Evolutionary conservation across 169 alveolate genomes (phyloP), one percentile per base, ranked within the genome.

Genomic region (Theileria annulata): DNA sequence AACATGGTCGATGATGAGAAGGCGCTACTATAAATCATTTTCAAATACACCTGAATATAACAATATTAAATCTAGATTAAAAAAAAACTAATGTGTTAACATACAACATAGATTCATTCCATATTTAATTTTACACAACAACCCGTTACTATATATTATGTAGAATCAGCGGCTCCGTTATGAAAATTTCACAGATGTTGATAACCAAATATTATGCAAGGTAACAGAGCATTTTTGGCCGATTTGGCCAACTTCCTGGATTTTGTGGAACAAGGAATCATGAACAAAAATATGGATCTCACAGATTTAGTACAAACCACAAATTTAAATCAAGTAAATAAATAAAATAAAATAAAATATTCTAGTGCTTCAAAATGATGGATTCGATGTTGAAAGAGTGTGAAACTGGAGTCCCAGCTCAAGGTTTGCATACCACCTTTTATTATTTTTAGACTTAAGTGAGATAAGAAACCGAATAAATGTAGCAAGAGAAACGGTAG

Each of bases 401-500:
- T 74, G 85, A 70, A 21, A 31, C 71, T 21, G 75, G 70, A 10
- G 74, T 74, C 6, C 54, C 76, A 21, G 64, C 66, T 13, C 84
- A 82, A 42, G 88, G 88, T 82, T 9, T 8, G 21, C n/a, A 1
- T 60, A 19, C 4, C 8, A 5, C 0, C 13, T 13, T n/a, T 3
- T 15, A 9, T 1, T 25, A 3, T 9, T 31, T 17, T 9, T 42
- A 82, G 84, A 75, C 37, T 10, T 75, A 25, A n/a, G 42, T 37
- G 68, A 15, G 12, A 42, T 82, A 3, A 33, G 59, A 42, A 51
- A 82, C 64, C 85, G 88, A 48, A 76, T 82, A 37, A 2, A 30
- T 21, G 77, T 74, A 0, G 88, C 85, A 42, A 69, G 80, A 12
- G 88, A 82, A 62, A 82, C 88, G 3, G 80, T 82, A 23, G 80